Percentiles rank a stretch among this genome's conserved stretches.
These are phyloP conservation scores for Agaricus sinodeliciosus DNA, from an alignment of 768 basidiomycete species.

Conservation along the genomic window DNA sequence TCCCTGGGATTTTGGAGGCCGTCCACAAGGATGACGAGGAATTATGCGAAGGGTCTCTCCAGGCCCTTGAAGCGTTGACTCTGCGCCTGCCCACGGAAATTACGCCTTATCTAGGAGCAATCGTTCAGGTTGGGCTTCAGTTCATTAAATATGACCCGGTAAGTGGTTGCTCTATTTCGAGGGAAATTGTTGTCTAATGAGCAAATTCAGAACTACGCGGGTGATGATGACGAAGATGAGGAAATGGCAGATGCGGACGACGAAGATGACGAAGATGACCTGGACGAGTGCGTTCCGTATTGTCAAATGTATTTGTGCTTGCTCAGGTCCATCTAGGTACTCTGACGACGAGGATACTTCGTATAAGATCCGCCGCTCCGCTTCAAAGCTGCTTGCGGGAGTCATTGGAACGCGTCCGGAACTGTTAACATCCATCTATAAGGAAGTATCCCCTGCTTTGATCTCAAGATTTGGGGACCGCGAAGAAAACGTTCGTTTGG, in stretches of 20 bases:
- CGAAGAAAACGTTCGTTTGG: slow-evolving; percentile 89
- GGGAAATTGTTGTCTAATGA: neutral
- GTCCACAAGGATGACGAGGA: slow-evolving; percentile 78
- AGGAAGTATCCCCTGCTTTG: slow-evolving; percentile 78
- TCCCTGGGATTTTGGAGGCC: slow-evolving; percentile 66
- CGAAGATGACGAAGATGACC: slow-evolving; percentile 73
- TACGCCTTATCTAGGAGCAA: slow-evolving; percentile 59
- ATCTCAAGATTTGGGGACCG: slow-evolving; percentile 92
- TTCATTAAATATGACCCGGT: slow-evolving; percentile 95
- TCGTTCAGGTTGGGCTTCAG: slow-evolving; percentile 65
- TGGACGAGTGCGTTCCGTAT: slow-evolving; percentile 56
- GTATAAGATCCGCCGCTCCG: slow-evolving; percentile 92
- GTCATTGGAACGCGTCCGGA: slow-evolving; percentile 90
- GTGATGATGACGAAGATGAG: slow-evolving; percentile 41
- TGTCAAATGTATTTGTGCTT: neutral
- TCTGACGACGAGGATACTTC: slow-evolving; percentile 98
- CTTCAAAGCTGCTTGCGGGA: slow-evolving; percentile 83
- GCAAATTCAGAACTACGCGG: slow-evolving; percentile 42
- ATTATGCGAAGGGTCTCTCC: slow-evolving; percentile 70
- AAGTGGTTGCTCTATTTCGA: slow-evolving; percentile 18
- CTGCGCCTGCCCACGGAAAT: slow-evolving; percentile 81
- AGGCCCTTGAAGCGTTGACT: slow-evolving; percentile 84
- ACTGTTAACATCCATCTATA: slow-evolving; percentile 71
- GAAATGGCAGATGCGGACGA: slow-evolving; percentile 66
- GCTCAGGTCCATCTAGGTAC: slow-evolving; percentile 46